Evolutionary conservation across 2,329 filamentous ascomycete genomes (phyloP).

Genomic region (Chaetoscypha palmicola): DNA sequence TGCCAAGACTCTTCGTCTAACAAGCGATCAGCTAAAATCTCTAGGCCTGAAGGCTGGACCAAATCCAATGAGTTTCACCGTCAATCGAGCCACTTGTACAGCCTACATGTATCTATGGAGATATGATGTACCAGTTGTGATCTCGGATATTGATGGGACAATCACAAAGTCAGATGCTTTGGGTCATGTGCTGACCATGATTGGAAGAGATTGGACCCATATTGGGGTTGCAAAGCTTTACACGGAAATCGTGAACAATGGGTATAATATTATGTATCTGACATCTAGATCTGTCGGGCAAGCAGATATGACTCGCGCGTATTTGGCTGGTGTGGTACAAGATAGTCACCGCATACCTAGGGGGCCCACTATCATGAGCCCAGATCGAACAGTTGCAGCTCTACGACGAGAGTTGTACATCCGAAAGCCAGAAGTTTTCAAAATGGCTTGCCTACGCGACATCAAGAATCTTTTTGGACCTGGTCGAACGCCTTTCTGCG

Average conservation of each 20-base stretch:
- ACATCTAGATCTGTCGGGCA: conserved; percentile 91
- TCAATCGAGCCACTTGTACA: conserved; percentile 86
- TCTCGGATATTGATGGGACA: conserved; percentile 97
- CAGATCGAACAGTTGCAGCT: conserved; percentile 90
- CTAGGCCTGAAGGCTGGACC: conserved; percentile 76
- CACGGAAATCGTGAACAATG: conserved; percentile 88
- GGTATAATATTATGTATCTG: conserved; percentile 98
- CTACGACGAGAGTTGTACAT: conserved; percentile 88
- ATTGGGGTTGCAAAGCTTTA: conserved; percentile 95
- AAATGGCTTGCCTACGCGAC: conserved; percentile 95
- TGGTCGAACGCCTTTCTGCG: conserved; percentile 81
- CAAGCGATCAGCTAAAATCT: conserved; percentile 88
- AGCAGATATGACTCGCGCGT: conserved; percentile 82
- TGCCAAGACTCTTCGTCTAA: conserved; percentile 90
- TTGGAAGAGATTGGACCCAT: conserved; percentile 97
- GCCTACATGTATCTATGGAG: conserved; percentile 94
- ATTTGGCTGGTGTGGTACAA: conserved; percentile 82
- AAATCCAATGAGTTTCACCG: conserved; percentile 92
- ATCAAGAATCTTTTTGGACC: conserved; percentile 81
- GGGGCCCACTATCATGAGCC: conserved; percentile 90
- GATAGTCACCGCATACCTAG: conserved; percentile 79
- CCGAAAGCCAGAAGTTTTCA: conserved; percentile 96
- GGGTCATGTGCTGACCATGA: conserved; percentile 92
- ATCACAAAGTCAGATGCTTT: conserved; percentile 97
- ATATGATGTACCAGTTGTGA: conserved; percentile 85